phyloP scores from a whole-genome alignment of 106 monocot genomes.

The Dendrobium officinale region DNA sequence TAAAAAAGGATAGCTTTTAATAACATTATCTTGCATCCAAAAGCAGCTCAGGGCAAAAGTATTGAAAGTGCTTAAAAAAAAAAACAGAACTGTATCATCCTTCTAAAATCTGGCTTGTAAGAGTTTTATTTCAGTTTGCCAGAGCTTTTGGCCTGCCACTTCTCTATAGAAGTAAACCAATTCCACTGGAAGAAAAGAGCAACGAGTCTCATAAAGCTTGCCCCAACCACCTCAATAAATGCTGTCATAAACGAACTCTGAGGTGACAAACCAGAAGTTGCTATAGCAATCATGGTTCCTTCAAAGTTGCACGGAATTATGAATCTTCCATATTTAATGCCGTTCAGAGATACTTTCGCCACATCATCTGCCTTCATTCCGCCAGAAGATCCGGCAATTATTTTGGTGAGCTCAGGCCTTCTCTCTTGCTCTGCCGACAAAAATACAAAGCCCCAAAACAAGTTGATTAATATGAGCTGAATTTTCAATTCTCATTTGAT shows the following conservation, averaged over 20 bases:
- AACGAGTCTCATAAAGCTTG: slow-evolving; percentile 48
- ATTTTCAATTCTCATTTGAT: not conserved
- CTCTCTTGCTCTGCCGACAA: slow-evolving; percentile 31
- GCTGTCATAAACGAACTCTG: slow-evolving; percentile 46
- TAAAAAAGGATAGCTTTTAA: too few relatives aligned
- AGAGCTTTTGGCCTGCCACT: slow-evolving; percentile 21
- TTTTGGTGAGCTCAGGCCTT: slow-evolving; percentile 39
- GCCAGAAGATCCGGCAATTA: slow-evolving; percentile 33
- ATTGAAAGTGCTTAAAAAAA: not conserved
- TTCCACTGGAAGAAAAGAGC: slow-evolving; percentile 41
- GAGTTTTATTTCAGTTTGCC: slow-evolving; percentile 4
- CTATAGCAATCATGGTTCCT: slow-evolving; percentile 44
- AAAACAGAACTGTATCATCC: not conserved
- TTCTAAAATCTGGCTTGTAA: not conserved
- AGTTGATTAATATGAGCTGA: not conserved
- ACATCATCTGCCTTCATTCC: slow-evolving; percentile 57
- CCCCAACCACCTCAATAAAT: slow-evolving; percentile 31
- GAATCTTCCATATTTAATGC: slow-evolving; percentile 53
- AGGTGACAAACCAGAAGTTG: slow-evolving; percentile 57
- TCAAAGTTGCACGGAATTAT: slow-evolving; percentile 54
- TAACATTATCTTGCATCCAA: too few relatives aligned
- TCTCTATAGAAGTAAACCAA: slow-evolving; percentile 43
- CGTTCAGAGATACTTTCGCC: slow-evolving; percentile 34
- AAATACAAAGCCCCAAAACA: too few relatives aligned
- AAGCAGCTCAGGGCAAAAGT: not conserved